These are phyloP conservation scores for Paramecium biaurelia DNA, from an alignment of 73 alveolate species.

Conservation along the genomic window DNA sequence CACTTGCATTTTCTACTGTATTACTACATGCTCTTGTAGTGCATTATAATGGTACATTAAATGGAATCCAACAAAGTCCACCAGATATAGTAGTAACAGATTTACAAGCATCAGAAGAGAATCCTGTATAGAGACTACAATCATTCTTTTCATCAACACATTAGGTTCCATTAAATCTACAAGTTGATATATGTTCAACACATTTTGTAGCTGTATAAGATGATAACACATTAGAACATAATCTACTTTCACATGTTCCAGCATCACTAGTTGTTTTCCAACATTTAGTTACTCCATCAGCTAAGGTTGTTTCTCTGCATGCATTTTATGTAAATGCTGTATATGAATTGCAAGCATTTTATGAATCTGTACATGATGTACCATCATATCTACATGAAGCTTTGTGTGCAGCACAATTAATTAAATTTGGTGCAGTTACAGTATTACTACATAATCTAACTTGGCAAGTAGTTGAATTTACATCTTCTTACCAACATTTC, in stretches of 20 bases:
- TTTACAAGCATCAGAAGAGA: conserved; percentile 6
- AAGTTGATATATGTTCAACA: neutral
- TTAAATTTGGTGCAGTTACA: neutral
- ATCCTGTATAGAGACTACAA: neutral
- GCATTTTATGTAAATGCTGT: conserved; percentile 7
- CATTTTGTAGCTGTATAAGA: neutral
- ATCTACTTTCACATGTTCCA: neutral
- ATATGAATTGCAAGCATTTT: neutral
- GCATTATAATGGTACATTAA: neutral
- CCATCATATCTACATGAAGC: conserved; percentile 18
- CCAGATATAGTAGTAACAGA: neutral
- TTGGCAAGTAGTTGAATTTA: neutral
- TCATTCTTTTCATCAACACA: neutral
- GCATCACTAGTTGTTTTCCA: neutral
- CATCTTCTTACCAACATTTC: conserved; percentile 1
- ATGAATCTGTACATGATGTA: neutral
- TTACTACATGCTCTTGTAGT: neutral
- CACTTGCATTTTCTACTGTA: neutral
- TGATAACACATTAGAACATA: neutral
- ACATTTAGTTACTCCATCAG: neutral
- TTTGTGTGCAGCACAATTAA: conserved; percentile 13
- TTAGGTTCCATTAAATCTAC: neutral
- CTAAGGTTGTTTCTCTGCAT: neutral
- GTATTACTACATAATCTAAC: conserved; percentile 9
- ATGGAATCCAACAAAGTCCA: neutral